Evolutionary conservation across 495 filamentous ascomycete species (phyloP), one percentile per base, ranked within the genome.

Genomic region (Evernia prunastri): DNA sequence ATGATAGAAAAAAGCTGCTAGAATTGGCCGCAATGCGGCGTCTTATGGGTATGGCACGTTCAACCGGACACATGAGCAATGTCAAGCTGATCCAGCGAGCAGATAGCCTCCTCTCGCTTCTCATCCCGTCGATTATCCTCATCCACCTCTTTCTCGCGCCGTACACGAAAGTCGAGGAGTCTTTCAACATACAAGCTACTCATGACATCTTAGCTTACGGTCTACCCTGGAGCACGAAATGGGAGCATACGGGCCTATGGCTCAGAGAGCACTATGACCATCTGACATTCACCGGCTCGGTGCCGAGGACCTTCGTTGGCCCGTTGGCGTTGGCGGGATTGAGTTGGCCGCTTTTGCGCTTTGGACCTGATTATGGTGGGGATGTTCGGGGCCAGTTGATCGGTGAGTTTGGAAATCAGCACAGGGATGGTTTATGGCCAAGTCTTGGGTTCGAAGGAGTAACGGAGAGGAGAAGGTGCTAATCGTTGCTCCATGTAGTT

Each of bases 121-220:
- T 82, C 63, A 82, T 96, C 63, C 87, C 89, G 3, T 66, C 73
- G 3, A 72, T 91, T 42, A 83, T 96, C 67, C 71, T 92, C 25
- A 58, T 90, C 33, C 93, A 99, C 73, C 83, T 96, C 58, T 64
- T 86, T 61, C 74, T 84, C 12, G 86, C 95, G 20, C 95, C 94
- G 1, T 97, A 94, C 78, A 97, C 95, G 57, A 99, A 99, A 75
- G 95, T 99, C 61, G 94, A 99, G 72, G 94, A 99, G 77, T 97
- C 92, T 0, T 99, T 99, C 82, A 96, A 96, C 69, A 85, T 97
- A 59, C 94, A 99, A 72, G 94, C 94, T 0, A 86, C 87, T 9
- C 95, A 97, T 74, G 94, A 99, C 71, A 88, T 97, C 40, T 71
- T 94, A 20, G 82, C 80, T 4, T 91, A 92, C 74, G 90, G 91